These are phyloP conservation scores for Botrytis sinoallii DNA, from an alignment of 2,329 filamentous ascomycete species.

Conservation along the genomic window DNA sequence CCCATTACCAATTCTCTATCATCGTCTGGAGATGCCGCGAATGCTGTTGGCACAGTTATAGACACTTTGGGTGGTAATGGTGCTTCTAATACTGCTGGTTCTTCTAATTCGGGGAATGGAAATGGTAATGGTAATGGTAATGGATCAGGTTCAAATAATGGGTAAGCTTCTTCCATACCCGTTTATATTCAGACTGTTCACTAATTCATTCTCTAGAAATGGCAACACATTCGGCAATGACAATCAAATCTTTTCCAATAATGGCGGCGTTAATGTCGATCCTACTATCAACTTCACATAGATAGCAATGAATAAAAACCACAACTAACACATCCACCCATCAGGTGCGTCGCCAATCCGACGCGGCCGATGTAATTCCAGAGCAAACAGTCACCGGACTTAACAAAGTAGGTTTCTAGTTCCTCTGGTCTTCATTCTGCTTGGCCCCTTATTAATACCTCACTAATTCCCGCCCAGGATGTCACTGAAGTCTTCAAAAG, in stretches of 20 bases:
- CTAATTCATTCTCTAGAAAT: neutral
- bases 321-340: neutral
- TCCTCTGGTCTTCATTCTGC: neutral
- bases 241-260: neutral
- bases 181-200: neutral
- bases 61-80: neutral
- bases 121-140: neutral
- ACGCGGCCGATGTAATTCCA: neutral
- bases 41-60: neutral
- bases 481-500: neutral
- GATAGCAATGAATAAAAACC: neutral
- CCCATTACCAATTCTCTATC: neutral
- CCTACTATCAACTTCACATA: neutral
- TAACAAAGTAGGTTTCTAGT: neutral
- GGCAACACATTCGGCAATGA: neutral
- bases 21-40: neutral
- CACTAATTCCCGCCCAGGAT: too few species aligned
- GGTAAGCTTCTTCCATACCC: neutral
- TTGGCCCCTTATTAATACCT: neutral
- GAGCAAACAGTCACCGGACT: neutral
- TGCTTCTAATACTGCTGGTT: neutral
- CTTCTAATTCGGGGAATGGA: neutral
- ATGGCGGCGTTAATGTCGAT: neutral
- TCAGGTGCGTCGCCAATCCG: constrained; percentile 4
- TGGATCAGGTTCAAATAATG: neutral